phyloP scores from a whole-genome alignment of 2,329 filamentous ascomycete genomes.

The Cercospora sp. region DNA sequence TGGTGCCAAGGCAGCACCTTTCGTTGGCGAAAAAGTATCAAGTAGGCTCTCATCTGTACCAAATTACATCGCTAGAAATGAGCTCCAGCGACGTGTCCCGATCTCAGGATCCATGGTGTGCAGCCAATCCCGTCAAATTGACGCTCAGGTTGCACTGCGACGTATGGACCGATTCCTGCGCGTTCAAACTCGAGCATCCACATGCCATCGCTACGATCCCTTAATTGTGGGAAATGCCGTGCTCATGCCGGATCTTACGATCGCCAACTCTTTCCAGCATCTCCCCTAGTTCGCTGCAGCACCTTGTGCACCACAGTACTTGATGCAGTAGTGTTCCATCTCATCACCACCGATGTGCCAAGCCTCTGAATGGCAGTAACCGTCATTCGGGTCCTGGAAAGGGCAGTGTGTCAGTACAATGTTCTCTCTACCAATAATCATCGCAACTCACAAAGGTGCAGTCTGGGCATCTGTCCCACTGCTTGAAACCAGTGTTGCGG shows the following conservation, averaged over 20 bases:
- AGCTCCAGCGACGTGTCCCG: too few relatives aligned
- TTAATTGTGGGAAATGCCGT: neutral
- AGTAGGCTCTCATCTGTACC: too few relatives aligned
- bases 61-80: too few relatives aligned
- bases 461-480: conserved; percentile 15
- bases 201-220: too few relatives aligned
- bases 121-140: too few relatives aligned
- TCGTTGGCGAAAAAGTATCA: too few relatives aligned
- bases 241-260: neutral
- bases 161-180: too few relatives aligned
- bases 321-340: conserved; percentile 16
- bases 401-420: neutral
- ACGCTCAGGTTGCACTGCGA: too few relatives aligned
- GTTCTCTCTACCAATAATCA: neutral
- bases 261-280: neutral
- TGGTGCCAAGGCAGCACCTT: too few relatives aligned
- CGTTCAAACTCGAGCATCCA: too few relatives aligned
- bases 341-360: conserved; percentile 20
- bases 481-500: conserved; percentile 13
- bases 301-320: conserved; percentile 17
- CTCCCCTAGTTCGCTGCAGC: conserved; percentile 1
- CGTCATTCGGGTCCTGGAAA: neutral
- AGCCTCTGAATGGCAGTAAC: neutral
- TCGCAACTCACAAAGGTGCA: conserved; percentile 10
- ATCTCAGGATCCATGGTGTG: too few relatives aligned